Conservation (phyloP, 768 basidiomycete species). For the Pleurotus djamor region DNA sequence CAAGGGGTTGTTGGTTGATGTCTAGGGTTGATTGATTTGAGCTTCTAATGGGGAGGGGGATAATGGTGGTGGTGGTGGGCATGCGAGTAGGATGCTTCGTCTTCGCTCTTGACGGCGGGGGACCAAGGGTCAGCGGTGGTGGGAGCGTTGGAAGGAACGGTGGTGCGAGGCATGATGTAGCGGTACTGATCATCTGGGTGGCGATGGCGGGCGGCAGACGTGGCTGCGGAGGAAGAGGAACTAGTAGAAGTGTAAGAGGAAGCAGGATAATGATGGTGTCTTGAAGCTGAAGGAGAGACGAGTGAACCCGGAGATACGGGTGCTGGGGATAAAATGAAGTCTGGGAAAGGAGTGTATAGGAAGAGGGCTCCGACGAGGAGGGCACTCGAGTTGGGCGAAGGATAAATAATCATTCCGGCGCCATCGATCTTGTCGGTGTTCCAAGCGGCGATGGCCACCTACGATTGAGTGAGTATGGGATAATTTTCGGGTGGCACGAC, state of each 20-base stretch:
- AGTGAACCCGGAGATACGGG: constrained; percentile 13
- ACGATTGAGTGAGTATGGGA: constrained; percentile 8
- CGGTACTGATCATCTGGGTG: constrained; percentile 29
- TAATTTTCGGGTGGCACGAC: background rate
- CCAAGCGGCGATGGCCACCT: constrained; percentile 57
- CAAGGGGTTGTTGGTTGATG: background rate
- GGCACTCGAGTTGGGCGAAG: constrained; percentile 48
- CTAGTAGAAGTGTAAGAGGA: no score
- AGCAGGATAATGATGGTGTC: background rate
- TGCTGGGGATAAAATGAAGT: constrained; percentile 31
- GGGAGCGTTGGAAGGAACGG: constrained; percentile 9
- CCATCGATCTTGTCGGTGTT: constrained; percentile 40
- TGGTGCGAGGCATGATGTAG: constrained; percentile 25
- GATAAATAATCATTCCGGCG: constrained; percentile 52
- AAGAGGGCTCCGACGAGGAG: constrained; percentile 52
- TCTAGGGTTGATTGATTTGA: background rate
- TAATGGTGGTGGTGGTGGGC: background rate
- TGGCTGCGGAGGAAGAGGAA: background rate
- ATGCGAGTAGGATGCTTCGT: constrained; percentile 14
- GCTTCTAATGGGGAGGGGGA: background rate
- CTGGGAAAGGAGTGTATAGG: constrained; percentile 44
- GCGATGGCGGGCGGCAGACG: constrained; percentile 23
- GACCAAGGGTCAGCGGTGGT: background rate
- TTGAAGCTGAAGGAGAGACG: background rate
- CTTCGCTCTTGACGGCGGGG: constrained; percentile 25